These are phyloP conservation scores for Talaromyces sp. DNA, from an alignment of 2,329 filamentous ascomycete genomes.

Conservation along the genomic window DNA sequence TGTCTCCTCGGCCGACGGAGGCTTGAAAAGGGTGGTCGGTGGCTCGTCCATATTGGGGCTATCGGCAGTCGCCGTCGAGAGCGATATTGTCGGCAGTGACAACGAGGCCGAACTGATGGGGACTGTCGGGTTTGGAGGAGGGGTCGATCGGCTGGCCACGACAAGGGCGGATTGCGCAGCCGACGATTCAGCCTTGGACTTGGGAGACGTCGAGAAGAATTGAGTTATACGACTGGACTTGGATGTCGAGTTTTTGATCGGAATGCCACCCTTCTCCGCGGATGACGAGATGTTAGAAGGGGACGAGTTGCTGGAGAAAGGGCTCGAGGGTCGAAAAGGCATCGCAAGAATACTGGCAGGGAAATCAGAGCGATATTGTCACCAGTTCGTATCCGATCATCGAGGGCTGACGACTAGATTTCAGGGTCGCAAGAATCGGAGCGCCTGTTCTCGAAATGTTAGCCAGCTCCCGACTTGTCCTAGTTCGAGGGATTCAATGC, in stretches of 20 bases:
- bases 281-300: slow-evolving; percentile 24
- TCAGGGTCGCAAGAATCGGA: background rate
- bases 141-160: slow-evolving; percentile 55
- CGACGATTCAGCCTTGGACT: slow-evolving; percentile 60
- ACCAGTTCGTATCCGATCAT: background rate
- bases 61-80: slow-evolving; percentile 78
- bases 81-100: slow-evolving; percentile 82
- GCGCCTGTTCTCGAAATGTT: background rate
- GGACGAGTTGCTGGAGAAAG: slow-evolving; percentile 50
- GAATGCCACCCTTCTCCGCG: slow-evolving; percentile 51
- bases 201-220: slow-evolving; percentile 77
- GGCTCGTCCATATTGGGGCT: slow-evolving; percentile 69
- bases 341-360: slow-evolving; percentile 42
- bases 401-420: background rate
- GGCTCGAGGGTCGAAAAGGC: slow-evolving; percentile 60
- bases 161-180: slow-evolving; percentile 58
- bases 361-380: background rate
- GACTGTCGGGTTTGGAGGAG: slow-evolving; percentile 47
- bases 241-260: slow-evolving; percentile 46
- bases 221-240: slow-evolving; percentile 75
- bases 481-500: background rate
- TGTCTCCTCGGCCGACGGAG: slow-evolving; percentile 78
- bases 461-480: background rate
- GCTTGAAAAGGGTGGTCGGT: slow-evolving; percentile 78
- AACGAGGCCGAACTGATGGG: slow-evolving; percentile 68